Percentiles rank a stretch among this genome's conserved stretches.
phyloP scores from a whole-genome alignment of 495 filamentous ascomycete genomes.

The Aspergillus sparsus region DNA sequence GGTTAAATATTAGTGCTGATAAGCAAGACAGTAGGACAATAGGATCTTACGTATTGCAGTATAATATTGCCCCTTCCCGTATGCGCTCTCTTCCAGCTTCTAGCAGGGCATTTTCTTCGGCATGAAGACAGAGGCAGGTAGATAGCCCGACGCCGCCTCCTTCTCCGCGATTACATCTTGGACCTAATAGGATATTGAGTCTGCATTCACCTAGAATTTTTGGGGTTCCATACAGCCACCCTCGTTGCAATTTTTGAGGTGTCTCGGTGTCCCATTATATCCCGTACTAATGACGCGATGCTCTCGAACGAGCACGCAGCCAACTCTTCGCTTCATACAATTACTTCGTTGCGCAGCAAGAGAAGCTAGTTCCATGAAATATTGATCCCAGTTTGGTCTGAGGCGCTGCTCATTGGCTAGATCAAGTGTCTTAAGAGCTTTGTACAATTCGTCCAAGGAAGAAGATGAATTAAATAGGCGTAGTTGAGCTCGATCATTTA shows the following conservation, averaged over 20 bases:
- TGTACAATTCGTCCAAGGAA: slow-evolving; percentile 66
- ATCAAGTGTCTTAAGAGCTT: slow-evolving; percentile 66
- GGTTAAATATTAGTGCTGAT: not conserved
- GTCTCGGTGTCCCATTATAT: slow-evolving; percentile 94
- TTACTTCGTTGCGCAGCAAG: slow-evolving; percentile 90
- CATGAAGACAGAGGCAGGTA: slow-evolving; percentile 92
- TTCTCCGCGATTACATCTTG: slow-evolving; percentile 75
- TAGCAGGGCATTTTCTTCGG: slow-evolving; percentile 93
- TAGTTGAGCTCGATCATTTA: slow-evolving; percentile 78
- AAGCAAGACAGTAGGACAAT: slow-evolving; percentile 4
- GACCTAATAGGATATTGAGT: slow-evolving; percentile 41
- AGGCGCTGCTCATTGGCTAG: slow-evolving; percentile 77
- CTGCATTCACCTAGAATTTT: slow-evolving; percentile 45
- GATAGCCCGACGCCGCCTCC: slow-evolving; percentile 71
- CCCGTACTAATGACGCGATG: slow-evolving; percentile 89
- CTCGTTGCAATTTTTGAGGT: slow-evolving; percentile 85
- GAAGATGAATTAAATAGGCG: slow-evolving; percentile 82
- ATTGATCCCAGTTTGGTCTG: slow-evolving; percentile 93
- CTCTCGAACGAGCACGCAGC: slow-evolving; percentile 89
- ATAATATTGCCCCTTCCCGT: slow-evolving; percentile 73
- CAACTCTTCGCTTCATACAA: slow-evolving; percentile 97
- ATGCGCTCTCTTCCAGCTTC: slow-evolving; percentile 93
- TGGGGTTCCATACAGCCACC: slow-evolving; percentile 69
- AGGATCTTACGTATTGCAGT: slow-evolving; percentile 77
- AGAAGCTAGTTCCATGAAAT: slow-evolving; percentile 95